A percentile compares a stretch with the other conserved stretches of the same genome.
Conservation (phyloP, 345 rosid genomes). For the Streptanthus diversifolius region DNA sequence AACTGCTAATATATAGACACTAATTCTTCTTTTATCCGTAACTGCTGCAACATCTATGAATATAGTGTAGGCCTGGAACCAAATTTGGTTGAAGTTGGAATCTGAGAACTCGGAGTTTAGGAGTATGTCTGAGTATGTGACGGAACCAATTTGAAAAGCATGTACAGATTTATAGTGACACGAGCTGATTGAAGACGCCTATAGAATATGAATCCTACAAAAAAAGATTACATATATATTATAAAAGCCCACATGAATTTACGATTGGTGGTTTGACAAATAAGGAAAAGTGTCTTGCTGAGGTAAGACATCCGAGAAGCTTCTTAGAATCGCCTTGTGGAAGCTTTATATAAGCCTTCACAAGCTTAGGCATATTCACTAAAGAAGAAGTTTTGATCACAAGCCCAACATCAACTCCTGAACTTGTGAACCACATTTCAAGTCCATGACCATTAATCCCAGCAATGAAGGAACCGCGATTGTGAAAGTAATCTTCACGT, state of each 20-base stretch:
- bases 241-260: too few species aligned
- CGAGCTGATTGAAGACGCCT: background rate
- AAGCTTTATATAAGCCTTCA: background rate
- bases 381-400: too few species aligned
- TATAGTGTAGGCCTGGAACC: too few species aligned
- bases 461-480: too few species aligned
- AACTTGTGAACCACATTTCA: too few species aligned
- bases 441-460: too few species aligned
- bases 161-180: background rate
- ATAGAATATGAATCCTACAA: background rate
- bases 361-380: background rate
- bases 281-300: background rate
- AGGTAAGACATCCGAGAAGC: background rate
- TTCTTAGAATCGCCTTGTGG: background rate
- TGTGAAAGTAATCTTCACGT: background rate
- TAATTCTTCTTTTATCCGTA: too few species aligned
- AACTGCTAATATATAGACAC: too few species aligned
- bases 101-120: constrained; percentile 8
- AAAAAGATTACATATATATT: too few species aligned
- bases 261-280: background rate
- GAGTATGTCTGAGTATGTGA: background rate
- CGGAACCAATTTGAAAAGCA: background rate
- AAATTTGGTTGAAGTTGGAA: background rate
- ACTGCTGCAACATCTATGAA: too few species aligned
- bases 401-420: too few species aligned